phyloP scores from a whole-genome alignment of 495 filamentous ascomycete genomes.

The Podospora pseudopauciseta region DNA sequence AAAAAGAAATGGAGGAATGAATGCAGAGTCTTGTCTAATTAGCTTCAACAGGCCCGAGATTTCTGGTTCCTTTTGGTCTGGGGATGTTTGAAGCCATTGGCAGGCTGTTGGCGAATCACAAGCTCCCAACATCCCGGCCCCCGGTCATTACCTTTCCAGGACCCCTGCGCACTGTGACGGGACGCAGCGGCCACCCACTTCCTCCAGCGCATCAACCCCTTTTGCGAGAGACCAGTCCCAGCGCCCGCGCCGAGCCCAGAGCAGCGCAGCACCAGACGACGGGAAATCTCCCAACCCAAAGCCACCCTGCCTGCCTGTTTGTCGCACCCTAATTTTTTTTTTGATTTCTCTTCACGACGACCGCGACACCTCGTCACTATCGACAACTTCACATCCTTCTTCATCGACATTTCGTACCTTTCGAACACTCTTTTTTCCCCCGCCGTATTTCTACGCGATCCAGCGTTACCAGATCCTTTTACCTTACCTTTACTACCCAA shows the following conservation, averaged over 20 bases:
- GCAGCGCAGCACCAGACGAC: constrained; percentile 17
- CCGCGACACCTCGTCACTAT: constrained; percentile 30
- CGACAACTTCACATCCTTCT: constrained; percentile 19
- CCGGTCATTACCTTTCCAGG: constrained; percentile 24
- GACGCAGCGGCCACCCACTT: background rate
- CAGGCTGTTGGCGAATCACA: constrained; percentile 25
- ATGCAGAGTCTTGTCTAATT: constrained; percentile 7
- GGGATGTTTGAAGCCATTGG: constrained; percentile 23
- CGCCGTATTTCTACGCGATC: constrained; percentile 33
- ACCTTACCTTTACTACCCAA: background rate
- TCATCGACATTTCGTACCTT: constrained; percentile 33
- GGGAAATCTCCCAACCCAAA: constrained; percentile 27
- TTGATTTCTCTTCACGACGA: constrained; percentile 19
- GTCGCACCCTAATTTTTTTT: constrained; percentile 38
- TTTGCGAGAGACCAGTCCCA: constrained; percentile 24
- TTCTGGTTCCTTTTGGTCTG: constrained; percentile 21
- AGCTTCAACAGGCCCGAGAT: constrained; percentile 4
- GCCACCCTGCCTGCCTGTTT: constrained; percentile 25
- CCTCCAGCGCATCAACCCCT: constrained; percentile 29
- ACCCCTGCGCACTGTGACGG: constrained; percentile 18
- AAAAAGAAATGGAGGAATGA: background rate
- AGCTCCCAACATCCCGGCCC: constrained; percentile 12
- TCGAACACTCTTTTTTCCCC: constrained; percentile 31
- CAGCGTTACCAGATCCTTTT: constrained; percentile 27
- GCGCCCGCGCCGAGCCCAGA: constrained; percentile 19